Conservation (phyloP, 2,329 filamentous ascomycete genomes). For the Fusarium sterilihyphosum region DNA sequence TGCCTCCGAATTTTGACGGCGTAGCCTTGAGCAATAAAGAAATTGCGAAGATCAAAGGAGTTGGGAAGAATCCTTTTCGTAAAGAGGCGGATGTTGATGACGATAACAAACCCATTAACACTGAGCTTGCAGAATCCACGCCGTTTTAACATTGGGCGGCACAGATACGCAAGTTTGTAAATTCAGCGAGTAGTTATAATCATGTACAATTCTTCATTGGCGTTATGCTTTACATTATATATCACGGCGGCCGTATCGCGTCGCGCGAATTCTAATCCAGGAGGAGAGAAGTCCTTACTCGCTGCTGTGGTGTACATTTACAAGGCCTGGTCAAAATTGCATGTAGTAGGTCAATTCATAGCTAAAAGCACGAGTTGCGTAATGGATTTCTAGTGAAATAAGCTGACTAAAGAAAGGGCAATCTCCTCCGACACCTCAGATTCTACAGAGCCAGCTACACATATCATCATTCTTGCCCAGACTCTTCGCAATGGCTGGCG, state of each 20-base stretch:
- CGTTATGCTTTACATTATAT: background rate
- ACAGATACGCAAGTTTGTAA: too few relatives aligned
- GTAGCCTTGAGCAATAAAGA: constrained; percentile 64
- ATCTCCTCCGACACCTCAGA: constrained; percentile 36
- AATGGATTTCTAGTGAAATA: constrained; percentile 35
- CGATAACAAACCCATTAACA: constrained; percentile 52
- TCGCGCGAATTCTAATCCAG: background rate
- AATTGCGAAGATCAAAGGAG: constrained; percentile 49
- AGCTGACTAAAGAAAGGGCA: constrained; percentile 38
- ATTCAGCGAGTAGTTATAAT: background rate
- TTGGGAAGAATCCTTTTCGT: constrained; percentile 61
- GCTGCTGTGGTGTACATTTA: background rate
- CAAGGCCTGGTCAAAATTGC: background rate
- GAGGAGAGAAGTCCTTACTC: background rate
- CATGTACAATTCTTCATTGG: background rate
- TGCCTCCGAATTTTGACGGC: constrained; percentile 61
- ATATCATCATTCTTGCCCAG: constrained; percentile 25
- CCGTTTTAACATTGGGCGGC: background rate
- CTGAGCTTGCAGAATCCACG: constrained; percentile 34
- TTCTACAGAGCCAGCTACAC: constrained; percentile 40
- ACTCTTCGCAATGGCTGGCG: background rate
- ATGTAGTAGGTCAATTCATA: background rate
- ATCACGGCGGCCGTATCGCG: background rate
- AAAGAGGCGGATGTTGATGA: constrained; percentile 57
- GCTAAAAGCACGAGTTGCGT: constrained; percentile 10